A percentile compares a stretch with the other conserved stretches of the same genome.
Evolutionary conservation across 805 yeast species (phyloP).

Genomic region (Kazachstania viticola): DNA sequence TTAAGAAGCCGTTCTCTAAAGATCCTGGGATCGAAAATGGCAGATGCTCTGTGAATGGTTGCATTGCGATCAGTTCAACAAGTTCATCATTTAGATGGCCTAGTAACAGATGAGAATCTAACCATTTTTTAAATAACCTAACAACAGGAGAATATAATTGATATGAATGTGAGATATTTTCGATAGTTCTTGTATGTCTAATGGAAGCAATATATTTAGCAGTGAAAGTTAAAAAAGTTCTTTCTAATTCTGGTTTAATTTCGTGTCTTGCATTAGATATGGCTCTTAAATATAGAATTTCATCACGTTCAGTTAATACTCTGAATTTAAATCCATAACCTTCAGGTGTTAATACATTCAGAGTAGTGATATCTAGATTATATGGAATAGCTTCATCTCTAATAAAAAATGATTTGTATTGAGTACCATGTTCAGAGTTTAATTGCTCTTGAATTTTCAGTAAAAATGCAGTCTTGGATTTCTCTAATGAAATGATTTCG

Average conservation of each 20-base stretch:
- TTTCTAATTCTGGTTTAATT: conserved; percentile 45
- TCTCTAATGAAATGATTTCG: conserved; percentile 72
- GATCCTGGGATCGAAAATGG: conserved; percentile 79
- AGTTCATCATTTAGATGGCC: conserved; percentile 68
- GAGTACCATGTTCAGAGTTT: conserved; percentile 35
- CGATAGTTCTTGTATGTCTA: conserved; percentile 73
- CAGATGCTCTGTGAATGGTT: conserved; percentile 76
- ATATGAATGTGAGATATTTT: conserved; percentile 57
- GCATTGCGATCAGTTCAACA: conserved; percentile 69
- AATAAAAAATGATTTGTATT: conserved; percentile 48
- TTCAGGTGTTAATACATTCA: conserved; percentile 70
- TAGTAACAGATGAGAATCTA: conserved; percentile 67
- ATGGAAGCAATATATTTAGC: conserved; percentile 53
- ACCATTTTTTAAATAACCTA: conserved; percentile 80
- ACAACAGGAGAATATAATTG: conserved; percentile 70
- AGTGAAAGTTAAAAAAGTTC: conserved; percentile 51
- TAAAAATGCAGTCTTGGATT: conserved; percentile 82
- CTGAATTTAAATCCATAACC: conserved; percentile 80
- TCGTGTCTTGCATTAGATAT: conserved; percentile 54
- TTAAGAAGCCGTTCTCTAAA: conserved; percentile 68
- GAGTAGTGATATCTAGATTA: conserved; percentile 42
- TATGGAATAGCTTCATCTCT: conserved; percentile 60
- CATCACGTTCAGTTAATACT: conserved; percentile 77
- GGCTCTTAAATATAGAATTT: conserved; percentile 57
- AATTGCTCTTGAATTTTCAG: conserved; percentile 49